These are phyloP conservation scores for Pythium aristosporum DNA, from an alignment of 352 stramenopile genomes.

Conservation along the genomic window DNA sequence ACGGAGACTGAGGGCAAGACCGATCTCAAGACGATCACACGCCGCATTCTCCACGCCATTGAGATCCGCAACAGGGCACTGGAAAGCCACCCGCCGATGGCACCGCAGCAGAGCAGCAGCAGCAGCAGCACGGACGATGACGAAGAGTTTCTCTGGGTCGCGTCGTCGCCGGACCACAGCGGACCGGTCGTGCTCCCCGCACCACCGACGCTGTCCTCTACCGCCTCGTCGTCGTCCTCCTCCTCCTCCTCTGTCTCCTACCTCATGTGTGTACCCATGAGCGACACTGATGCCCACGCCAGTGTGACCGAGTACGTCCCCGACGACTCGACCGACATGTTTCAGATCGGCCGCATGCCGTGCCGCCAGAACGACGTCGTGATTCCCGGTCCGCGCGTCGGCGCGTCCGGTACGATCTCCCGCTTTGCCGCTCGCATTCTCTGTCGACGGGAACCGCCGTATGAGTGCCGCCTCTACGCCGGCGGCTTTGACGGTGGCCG, in stretches of 20 bases:
- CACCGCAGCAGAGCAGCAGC: background rate
- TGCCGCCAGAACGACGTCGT: constrained; percentile 77
- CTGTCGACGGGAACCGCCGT: constrained; percentile 55
- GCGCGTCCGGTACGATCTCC: constrained; percentile 73
- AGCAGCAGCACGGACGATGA: constrained; percentile 9
- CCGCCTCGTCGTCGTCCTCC: background rate
- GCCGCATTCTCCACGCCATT: constrained; percentile 55
- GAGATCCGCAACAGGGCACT: constrained; percentile 25
- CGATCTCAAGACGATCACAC: constrained; percentile 51
- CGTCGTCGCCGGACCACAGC: background rate
- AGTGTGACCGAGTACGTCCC: constrained; percentile 64
- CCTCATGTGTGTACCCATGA: constrained; percentile 73
- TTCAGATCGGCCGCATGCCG: constrained; percentile 81
- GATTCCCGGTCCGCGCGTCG: constrained; percentile 70
- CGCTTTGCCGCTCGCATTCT: constrained; percentile 70
- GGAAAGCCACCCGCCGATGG: background rate
- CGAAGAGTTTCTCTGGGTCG: background rate
- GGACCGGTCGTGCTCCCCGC: background rate
- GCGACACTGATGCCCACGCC: constrained; percentile 51
- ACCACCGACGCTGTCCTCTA: background rate
- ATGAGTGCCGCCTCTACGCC: constrained; percentile 63
- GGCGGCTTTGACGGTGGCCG: constrained; percentile 62
- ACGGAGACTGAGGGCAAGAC: constrained; percentile 3
- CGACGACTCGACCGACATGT: constrained; percentile 59
- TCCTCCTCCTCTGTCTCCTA: constrained; percentile 22